Evolutionary conservation across 805 yeast species (phyloP), one percentile per base, ranked within the genome.

Genomic region (Nakazawaea wyomingensis): DNA sequence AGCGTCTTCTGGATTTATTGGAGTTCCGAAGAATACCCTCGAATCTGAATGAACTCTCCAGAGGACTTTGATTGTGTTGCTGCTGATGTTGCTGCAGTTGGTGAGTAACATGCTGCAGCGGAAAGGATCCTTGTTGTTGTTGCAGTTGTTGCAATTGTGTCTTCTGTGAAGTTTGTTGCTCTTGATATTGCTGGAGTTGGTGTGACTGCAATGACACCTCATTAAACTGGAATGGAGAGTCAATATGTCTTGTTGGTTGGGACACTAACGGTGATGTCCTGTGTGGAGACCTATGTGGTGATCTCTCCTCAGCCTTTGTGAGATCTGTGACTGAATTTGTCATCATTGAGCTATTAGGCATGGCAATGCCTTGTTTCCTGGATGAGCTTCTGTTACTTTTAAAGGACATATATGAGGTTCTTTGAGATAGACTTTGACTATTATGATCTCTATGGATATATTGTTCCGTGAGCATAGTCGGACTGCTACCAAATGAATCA

Each of bases 401-500:
- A 49, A 51, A n/a, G 50, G 53, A 48, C 56, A 53, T 45, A 51
- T 44, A 34, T 48, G 57, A 41, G 9, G 44, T 41, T 33, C 52
- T 35, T 19, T 38, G 49, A 3, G 46, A 29, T 16, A 41, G 5
- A 20, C 52, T 49, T 26, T 47, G 41, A 30, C 17, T n/a, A 24
- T 24, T 37, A 19, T 29, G 37, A 24, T 37, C 44, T 30, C 39
- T 34, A 9, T 24, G 21, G 6, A 34, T 14, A 38, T 28, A 34
- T 29, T 39, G 44, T 13, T 37, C 46, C 14, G 44, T 42, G 13
- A 53, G 57, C 18, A 49, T 53, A 6, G 51, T 50, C 33, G 60
- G 56, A 42, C 54, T 57, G 22, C 62, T 60, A 2, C 66, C 65
- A 54, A 76, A 72, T 0, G 86, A 78, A 49, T 85, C 95, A 0